These are phyloP conservation scores for Tricladium varicosporioides DNA, from an alignment of 2,329 filamentous ascomycete genomes.

Conservation along the genomic window DNA sequence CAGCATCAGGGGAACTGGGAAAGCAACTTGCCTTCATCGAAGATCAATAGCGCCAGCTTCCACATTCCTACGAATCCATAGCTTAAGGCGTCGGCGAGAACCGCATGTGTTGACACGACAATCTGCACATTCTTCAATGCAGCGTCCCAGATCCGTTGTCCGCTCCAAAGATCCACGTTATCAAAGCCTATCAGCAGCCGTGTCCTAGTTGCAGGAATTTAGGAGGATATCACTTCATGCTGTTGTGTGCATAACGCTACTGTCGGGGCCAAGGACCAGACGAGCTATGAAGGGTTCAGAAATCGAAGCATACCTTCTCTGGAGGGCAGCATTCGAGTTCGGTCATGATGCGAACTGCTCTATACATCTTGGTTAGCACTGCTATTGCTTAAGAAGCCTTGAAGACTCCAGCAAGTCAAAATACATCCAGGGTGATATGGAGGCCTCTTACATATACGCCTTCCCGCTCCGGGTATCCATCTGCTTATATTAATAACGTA, in stretches of 20 bases:
- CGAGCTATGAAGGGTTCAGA: conserved; percentile 36
- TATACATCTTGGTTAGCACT: conserved; percentile 33
- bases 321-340: conserved; percentile 55
- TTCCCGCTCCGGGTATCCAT: conserved; percentile 80
- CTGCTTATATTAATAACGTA: conserved; percentile 37
- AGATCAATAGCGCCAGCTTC: conserved; percentile 53
- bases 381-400: not conserved
- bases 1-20: not conserved
- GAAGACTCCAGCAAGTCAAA: not conserved
- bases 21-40: conserved; percentile 55
- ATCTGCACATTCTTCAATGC: conserved; percentile 53
- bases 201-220: conserved; percentile 52
- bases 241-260: conserved; percentile 66
- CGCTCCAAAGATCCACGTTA: conserved; percentile 58
- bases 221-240: conserved; percentile 51
- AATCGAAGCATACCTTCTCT: conserved; percentile 48
- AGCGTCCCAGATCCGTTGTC: conserved; percentile 55
- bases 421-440: not conserved
- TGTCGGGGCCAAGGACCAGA: conserved; percentile 72
- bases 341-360: conserved; percentile 63
- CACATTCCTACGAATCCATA: conserved; percentile 57
- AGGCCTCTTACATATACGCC: conserved; percentile 62
- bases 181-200: conserved; percentile 54
- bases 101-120: conserved; percentile 58
- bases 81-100: conserved; percentile 54